These are phyloP conservation scores for Tricharina praecox DNA, from an alignment of 495 filamentous ascomycete species.

Conservation along the genomic window DNA sequence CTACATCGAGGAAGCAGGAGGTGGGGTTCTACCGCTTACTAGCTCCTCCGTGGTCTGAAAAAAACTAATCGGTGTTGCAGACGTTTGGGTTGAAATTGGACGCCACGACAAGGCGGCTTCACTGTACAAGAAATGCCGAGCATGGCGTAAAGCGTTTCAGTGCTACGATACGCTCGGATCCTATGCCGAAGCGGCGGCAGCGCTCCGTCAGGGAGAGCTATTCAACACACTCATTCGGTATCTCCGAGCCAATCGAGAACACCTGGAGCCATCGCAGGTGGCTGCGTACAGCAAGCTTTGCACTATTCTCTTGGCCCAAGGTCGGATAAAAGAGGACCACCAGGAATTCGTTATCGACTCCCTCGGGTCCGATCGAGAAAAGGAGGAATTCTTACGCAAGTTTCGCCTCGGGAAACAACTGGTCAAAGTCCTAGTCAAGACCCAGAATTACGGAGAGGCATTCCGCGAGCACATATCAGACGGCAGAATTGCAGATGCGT, in stretches of 20 bases:
- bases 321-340: constrained; percentile 10
- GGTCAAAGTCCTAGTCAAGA: not conserved
- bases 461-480: not conserved
- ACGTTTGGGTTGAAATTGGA: constrained; percentile 9
- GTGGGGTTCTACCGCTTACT: no score
- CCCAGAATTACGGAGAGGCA: not conserved
- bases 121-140: not conserved
- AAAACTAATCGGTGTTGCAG: constrained; percentile 1
- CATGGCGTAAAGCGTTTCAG: constrained; percentile 6
- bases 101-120: constrained; percentile 11
- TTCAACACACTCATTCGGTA: constrained; percentile 10
- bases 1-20: constrained; percentile 8
- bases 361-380: constrained; percentile 9
- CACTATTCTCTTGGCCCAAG: constrained; percentile 11
- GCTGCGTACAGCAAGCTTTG: constrained; percentile 10
- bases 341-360: not conserved
- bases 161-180: constrained; percentile 2
- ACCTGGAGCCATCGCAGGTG: not conserved
- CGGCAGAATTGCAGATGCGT: not conserved
- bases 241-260: not conserved
- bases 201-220: constrained; percentile 2
- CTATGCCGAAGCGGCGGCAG: constrained; percentile 9
- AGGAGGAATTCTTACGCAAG: constrained; percentile 11
- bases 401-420: constrained; percentile 10
- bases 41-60: no score